Evolutionary conservation across 177 flowering plant genomes (phyloP), one percentile per base, ranked within the genome.

Genomic region (Telopea speciosissima): DNA sequence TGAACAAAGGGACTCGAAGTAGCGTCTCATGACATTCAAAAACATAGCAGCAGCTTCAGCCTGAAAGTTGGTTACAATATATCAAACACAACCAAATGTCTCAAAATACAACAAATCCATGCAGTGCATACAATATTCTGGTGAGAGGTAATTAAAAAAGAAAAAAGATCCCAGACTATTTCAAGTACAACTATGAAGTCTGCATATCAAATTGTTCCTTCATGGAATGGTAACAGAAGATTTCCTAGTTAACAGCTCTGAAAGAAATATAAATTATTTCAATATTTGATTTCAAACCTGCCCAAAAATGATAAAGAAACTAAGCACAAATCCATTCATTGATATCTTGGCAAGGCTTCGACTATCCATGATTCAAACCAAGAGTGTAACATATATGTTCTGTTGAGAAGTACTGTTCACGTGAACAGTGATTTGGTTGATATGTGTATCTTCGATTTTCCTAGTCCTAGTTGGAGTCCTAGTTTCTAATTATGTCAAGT

Each of bases 1-100:
- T 68, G 90, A 76, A 81, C 97, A 95, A 71, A 92, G 86, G 28
- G 93, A 90, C 74, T 95, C 97, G 84, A 92, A 45, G 78, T 90
- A 89, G 59, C 65, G 67, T 76, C 85, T 84, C 89, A 87, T 85
- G 65, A 86, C 85, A 42, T 59, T 69, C 77, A 89, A 77, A 79
- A 95, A 95, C 45, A 83, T 84, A 33, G 72, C 75, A 68, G 99
- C 93, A 75, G 89, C 92, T 81, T 84, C 89, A 66, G 90, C 89
- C 99, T 95, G 85, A 70, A 74, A 74, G 45, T 19, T 40, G 24
- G 62, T 58, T 23, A 63, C 62, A 52, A 68, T 17, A 62, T 11
- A 66, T 52, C 3, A 25, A 63, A 31, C 28, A 61, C 9, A 3
- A 9, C 65, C 65, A 25, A 13, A 73, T 67, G 40, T 31, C 11